These are phyloP conservation scores for Marasmius fiardii DNA, from an alignment of 1,284 basidiomycete species.

Conservation along the genomic window DNA sequence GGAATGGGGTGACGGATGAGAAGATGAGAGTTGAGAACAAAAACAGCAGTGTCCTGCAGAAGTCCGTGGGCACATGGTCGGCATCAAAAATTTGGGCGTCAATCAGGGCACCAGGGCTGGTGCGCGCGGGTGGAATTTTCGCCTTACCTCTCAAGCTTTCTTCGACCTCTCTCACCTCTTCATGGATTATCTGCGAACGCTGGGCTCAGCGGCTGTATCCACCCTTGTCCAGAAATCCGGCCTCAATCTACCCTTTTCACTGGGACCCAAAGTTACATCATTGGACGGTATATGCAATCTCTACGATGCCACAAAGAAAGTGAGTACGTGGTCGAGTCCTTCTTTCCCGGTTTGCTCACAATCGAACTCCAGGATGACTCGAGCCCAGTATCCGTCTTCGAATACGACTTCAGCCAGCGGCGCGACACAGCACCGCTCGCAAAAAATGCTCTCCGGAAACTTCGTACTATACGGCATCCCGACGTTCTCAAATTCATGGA, in stretches of 20 bases:
- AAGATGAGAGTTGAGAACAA: conserved; percentile 9
- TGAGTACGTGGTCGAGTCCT: conserved; percentile 51
- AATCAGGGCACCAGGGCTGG: neutral
- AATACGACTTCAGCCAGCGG: conserved; percentile 76
- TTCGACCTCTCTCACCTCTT: conserved; percentile 11
- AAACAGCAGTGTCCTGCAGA: neutral
- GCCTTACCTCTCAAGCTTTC: neutral
- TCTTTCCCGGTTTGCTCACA: conserved; percentile 11
- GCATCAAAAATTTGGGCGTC: conserved; percentile 1
- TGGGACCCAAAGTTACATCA: conserved; percentile 73
- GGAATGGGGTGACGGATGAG: conserved; percentile 2
- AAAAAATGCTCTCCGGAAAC: conserved; percentile 87
- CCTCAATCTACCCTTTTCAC: conserved; percentile 83
- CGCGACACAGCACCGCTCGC: conserved; percentile 74
- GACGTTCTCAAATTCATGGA: conserved; percentile 96
- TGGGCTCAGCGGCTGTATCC: conserved; percentile 86
- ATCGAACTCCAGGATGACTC: conserved; percentile 76
- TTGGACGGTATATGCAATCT: conserved; percentile 84
- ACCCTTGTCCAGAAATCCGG: conserved; percentile 89
- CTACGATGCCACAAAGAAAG: conserved; percentile 86
- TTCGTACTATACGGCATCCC: conserved; percentile 91
- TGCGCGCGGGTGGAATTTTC: neutral
- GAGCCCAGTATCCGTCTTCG: conserved; percentile 81
- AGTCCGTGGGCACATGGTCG: neutral
- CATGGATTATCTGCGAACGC: conserved; percentile 84